These are phyloP conservation scores for Hippophae gyantsensis DNA, from an alignment of 306 rosid genomes.

Conservation along the genomic window DNA sequence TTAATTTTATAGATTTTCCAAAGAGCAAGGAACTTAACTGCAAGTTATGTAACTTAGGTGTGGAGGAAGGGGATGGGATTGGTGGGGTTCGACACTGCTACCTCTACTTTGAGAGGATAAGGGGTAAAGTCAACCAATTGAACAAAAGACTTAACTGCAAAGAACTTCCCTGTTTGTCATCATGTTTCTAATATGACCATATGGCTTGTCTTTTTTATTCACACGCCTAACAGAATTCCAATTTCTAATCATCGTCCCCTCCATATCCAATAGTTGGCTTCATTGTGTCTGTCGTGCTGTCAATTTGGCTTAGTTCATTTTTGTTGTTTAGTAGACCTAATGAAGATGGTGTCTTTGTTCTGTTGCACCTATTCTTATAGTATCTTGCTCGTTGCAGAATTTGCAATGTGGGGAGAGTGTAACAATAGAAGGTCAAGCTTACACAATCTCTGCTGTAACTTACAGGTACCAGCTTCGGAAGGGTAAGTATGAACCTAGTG, in stretches of 20 bases:
- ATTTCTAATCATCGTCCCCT: conserved; percentile 14
- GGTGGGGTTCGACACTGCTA: no score
- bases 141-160: no score
- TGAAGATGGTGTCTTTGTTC: conserved; percentile 17
- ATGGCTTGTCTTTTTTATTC: no score
- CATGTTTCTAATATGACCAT: no score
- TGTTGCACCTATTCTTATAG: conserved; percentile 2
- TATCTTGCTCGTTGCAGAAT: conserved; percentile 33
- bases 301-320: conserved; percentile 26
- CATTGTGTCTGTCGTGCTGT: conserved; percentile 23
- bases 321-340: conserved; percentile 31
- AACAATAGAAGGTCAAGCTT: conserved; percentile 73
- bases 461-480: conserved; percentile 87
- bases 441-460: conserved; percentile 79
- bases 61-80: no score
- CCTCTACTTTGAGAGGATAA: no score
- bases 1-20: no score
- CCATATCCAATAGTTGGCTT: conserved; percentile 13
- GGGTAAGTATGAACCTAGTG: conserved; percentile 88
- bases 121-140: no score
- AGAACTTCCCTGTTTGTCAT: no score
- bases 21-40: no score
- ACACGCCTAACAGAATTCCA: conserved; percentile 4
- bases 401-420: conserved; percentile 63
- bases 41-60: no score